These are phyloP conservation scores for Babesia caballi DNA, from an alignment of 169 alveolate genomes.

Conservation along the genomic window DNA sequence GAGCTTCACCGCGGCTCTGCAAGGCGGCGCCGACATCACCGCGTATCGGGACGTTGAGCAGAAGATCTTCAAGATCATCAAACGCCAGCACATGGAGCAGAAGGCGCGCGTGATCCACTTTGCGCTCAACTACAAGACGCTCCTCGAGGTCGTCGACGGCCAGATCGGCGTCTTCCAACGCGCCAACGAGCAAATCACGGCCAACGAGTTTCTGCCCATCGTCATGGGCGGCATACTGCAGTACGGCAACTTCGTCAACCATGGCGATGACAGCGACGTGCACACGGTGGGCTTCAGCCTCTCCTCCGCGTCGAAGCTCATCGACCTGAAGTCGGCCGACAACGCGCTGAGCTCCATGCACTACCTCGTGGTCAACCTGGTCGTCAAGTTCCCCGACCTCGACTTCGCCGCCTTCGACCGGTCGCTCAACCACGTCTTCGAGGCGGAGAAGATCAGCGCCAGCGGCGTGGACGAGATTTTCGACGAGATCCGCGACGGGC, in stretches of 20 bases:
- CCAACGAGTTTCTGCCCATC: conserved; percentile 63
- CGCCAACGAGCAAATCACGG: conserved; percentile 68
- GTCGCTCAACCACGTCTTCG: conserved; percentile 28
- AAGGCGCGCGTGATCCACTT: conserved; percentile 63
- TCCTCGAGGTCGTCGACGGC: conserved; percentile 42
- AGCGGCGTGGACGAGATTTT: conserved; percentile 37
- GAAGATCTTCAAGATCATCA: conserved; percentile 62
- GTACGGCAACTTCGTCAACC: conserved; percentile 79
- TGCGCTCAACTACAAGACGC: conserved; percentile 56
- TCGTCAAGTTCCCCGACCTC: conserved; percentile 61
- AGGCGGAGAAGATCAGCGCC: conserved; percentile 54
- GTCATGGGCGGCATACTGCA: conserved; percentile 69
- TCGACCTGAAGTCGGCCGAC: conserved; percentile 74
- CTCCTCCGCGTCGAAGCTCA: conserved; percentile 69
- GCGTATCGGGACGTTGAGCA: conserved; percentile 30
- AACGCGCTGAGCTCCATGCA: conserved; percentile 73
- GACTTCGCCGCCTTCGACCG: conserved; percentile 39
- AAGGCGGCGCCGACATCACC: background rate
- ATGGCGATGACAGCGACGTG: conserved; percentile 66
- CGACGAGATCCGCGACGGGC: conserved; percentile 50
- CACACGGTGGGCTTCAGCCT: conserved; percentile 73
- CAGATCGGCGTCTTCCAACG: conserved; percentile 60
- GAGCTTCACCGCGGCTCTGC: background rate
- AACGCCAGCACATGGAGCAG: conserved; percentile 40
- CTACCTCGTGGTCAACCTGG: conserved; percentile 69